phyloP scores from a whole-genome alignment of 2,329 filamentous ascomycete genomes.

The Fusarium caatingaense region DNA sequence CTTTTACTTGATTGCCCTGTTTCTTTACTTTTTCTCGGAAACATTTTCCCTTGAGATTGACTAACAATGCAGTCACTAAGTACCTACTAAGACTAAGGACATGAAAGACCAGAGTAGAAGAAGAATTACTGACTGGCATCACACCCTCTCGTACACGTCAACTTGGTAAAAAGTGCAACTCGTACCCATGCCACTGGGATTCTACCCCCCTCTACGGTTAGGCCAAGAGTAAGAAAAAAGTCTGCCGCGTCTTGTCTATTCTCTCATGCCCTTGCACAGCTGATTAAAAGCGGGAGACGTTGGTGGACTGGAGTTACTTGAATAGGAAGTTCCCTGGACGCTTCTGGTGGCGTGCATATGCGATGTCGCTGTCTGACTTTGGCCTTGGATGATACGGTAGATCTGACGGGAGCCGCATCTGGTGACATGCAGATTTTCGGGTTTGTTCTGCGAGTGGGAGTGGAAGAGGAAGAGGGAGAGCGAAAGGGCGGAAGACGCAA shows the following conservation, averaged over 20 bases:
- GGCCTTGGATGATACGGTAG: constrained; percentile 6
- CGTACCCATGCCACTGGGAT: constrained; percentile 3
- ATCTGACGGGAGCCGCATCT: constrained; percentile 34
- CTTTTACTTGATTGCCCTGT: background rate
- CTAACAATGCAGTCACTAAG: background rate
- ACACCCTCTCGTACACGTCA: constrained; percentile 14
- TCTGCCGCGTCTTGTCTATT: background rate
- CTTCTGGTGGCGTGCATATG: constrained; percentile 35
- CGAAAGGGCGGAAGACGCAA: background rate
- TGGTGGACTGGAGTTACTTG: background rate
- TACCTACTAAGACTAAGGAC: background rate
- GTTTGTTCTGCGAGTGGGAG: background rate
- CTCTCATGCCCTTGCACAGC: constrained; percentile 11
- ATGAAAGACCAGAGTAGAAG: background rate
- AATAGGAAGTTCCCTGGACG: background rate
- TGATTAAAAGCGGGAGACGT: constrained; percentile 5
- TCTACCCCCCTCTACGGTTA: background rate
- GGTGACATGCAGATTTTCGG: constrained; percentile 16
- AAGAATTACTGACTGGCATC: constrained; percentile 1
- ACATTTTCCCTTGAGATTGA: background rate
- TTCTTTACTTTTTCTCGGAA: background rate
- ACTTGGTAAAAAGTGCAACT: background rate
- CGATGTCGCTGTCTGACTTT: constrained; percentile 1
- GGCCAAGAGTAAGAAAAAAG: background rate
- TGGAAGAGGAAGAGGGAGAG: background rate